phyloP scores from a whole-genome alignment of 2,329 filamentous ascomycete species.

The Aspergillus unguis region DNA sequence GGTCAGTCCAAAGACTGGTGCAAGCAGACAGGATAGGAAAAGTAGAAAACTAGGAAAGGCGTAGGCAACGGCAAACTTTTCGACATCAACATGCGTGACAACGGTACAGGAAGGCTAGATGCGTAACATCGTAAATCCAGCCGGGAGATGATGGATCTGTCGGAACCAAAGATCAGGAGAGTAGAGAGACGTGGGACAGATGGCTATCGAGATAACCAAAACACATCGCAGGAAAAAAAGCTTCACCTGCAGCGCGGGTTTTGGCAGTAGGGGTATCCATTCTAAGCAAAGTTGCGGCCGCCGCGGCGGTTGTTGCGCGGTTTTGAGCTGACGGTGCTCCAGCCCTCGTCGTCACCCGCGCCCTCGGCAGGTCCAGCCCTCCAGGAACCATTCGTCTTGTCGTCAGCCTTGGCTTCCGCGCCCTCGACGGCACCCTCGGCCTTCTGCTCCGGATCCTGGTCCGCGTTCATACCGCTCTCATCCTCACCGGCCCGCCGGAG shows the following conservation, averaged over 20 bases:
- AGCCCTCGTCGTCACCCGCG: slow-evolving; percentile 45
- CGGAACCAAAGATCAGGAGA: slow-evolving; percentile 20
- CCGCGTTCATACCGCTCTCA: slow-evolving; percentile 48
- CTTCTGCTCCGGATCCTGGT: slow-evolving; percentile 51
- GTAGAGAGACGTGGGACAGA: slow-evolving; percentile 20
- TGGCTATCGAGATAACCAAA: slow-evolving; percentile 28
- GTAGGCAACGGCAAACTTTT: slow-evolving; percentile 34
- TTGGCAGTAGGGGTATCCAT: slow-evolving; percentile 31
- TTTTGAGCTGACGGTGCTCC: slow-evolving; percentile 47
- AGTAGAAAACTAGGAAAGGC: slow-evolving; percentile 26
- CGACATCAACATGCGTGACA: slow-evolving; percentile 36
- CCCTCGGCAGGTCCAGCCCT: slow-evolving; percentile 32
- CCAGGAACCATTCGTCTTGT: slow-evolving; percentile 43
- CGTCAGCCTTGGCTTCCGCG: slow-evolving; percentile 52
- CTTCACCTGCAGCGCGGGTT: slow-evolving; percentile 11
- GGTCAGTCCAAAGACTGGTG: neutral
- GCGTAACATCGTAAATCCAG: slow-evolving; percentile 27
- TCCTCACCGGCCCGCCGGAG: slow-evolving; percentile 50
- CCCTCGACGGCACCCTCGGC: slow-evolving; percentile 44
- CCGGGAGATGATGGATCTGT: slow-evolving; percentile 18
- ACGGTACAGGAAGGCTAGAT: slow-evolving; percentile 33
- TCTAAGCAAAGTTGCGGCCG: slow-evolving; percentile 41
- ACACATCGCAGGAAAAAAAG: slow-evolving; percentile 11
- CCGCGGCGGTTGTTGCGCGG: slow-evolving; percentile 46
- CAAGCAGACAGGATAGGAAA: slow-evolving; percentile 27